Evolutionary conservation across 2,329 filamentous ascomycete genomes (phyloP), one percentile per base, ranked within the genome.

Genomic region (Cladosporium cucumerinum): DNA sequence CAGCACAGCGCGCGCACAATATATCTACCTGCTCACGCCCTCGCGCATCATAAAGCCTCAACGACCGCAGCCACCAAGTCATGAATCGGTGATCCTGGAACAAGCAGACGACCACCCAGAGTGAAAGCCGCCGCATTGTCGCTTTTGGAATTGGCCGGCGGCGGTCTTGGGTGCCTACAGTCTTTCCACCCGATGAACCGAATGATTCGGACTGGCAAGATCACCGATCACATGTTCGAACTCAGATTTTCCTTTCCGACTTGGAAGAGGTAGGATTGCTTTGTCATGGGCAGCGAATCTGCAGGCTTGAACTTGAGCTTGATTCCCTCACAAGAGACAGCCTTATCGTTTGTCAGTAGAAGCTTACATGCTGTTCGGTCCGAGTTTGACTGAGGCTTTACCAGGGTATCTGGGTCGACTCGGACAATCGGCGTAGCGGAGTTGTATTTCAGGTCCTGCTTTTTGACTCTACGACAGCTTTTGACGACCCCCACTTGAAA

Each of bases 401-500:
- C 48, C 5, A 51, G 25, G 8, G 48, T 51, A 10, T 51, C 48
- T 5, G 48, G 48, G 14, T 51, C 48, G 48, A 97, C 92, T 70
- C 81, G 86, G 90, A 97, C 96, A 78, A 83, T 86, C 10, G 93
- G 93, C 85, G 87, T 91, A 64, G 79, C 79, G 73, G 92, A 87
- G 76, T 97, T 97, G 77, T 87, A 92, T 74, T 91, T 92, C 92
- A 97, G 96, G 77, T 97, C 90, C 71, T 79, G 82, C 83, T 97
- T 97, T 48, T 88, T 82, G 54, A 97, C 84, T 36, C 77, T 85
- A 65, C 93, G 84, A 76, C 92, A 96, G 65, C 86, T 85, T 72
- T 83, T 87, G 54, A 96, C 91, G 3, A 91, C 81, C 78, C 93
- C 91, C 69, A 97, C 80, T 54, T 91, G 83, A 82, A 39, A 93